phyloP scores from a whole-genome alignment of 2,329 filamentous ascomycete genomes.

The Colletotrichum limetticola region DNA sequence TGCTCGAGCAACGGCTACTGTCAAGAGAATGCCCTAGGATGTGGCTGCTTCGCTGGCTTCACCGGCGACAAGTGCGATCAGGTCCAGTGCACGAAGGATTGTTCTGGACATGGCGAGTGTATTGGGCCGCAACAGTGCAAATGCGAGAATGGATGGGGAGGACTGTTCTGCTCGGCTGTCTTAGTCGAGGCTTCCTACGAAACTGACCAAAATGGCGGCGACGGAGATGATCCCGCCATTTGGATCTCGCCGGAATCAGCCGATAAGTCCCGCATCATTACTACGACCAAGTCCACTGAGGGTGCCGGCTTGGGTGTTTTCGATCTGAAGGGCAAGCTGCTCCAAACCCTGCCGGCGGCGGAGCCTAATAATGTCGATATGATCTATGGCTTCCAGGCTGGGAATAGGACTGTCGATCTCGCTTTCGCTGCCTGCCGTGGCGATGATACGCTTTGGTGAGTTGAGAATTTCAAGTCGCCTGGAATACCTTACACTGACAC shows the following conservation, averaged over 20 bases:
- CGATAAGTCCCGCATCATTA: slow-evolving; percentile 59
- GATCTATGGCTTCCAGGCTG: slow-evolving; percentile 59
- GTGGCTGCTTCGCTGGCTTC: slow-evolving; percentile 57
- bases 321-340: slow-evolving; percentile 57
- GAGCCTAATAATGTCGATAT: slow-evolving; percentile 66
- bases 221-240: slow-evolving; percentile 60
- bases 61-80: slow-evolving; percentile 46
- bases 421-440: slow-evolving; percentile 61
- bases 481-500: background rate
- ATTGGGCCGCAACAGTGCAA: slow-evolving; percentile 53
- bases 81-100: slow-evolving; percentile 52
- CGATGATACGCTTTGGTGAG: slow-evolving; percentile 64
- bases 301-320: slow-evolving; percentile 62
- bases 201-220: slow-evolving; percentile 55
- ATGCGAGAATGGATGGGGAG: slow-evolving; percentile 55
- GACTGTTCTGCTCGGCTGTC: slow-evolving; percentile 57
- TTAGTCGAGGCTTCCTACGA: slow-evolving; percentile 52
- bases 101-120: slow-evolving; percentile 54
- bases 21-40: slow-evolving; percentile 40
- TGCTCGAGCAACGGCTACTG: slow-evolving; percentile 54
- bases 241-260: slow-evolving; percentile 56
- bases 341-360: slow-evolving; percentile 56
- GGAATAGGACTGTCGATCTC: slow-evolving; percentile 56
- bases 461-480: background rate
- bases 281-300: slow-evolving; percentile 60